Evolutionary conservation across 768 basidiomycete species (phyloP).

Genomic region (Tulasnella calospora): DNA sequence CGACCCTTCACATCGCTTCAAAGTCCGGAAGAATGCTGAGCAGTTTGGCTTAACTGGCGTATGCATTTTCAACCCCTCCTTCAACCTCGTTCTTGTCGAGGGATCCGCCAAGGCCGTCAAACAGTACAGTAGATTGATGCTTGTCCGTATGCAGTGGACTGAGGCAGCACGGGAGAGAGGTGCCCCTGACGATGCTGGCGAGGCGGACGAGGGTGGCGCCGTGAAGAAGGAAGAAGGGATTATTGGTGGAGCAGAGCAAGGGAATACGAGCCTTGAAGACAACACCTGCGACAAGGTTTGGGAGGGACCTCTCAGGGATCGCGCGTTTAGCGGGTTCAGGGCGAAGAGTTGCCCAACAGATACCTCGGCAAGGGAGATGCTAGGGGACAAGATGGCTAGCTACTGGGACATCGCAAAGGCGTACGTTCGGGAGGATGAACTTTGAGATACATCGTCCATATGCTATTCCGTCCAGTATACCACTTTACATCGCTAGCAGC

Average conservation of each 20-base stretch:
- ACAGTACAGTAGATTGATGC: constrained; percentile 82
- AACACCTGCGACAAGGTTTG: constrained; percentile 89
- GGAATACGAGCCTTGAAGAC: constrained; percentile 60
- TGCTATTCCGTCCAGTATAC: not conserved
- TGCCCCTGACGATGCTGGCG: constrained; percentile 64
- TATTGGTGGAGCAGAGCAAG: constrained; percentile 30
- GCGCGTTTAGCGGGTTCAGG: constrained; percentile 73
- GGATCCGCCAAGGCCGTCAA: constrained; percentile 81
- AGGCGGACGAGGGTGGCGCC: constrained; percentile 43
- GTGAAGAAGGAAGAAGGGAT: constrained; percentile 23
- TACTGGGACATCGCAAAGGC: constrained; percentile 96
- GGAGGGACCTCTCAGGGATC: constrained; percentile 84
- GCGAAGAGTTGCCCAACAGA: constrained; percentile 82
- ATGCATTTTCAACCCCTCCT: constrained; percentile 84
- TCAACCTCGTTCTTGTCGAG: constrained; percentile 90
- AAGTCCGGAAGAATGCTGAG: constrained; percentile 94
- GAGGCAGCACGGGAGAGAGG: constrained; percentile 78
- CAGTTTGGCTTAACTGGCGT: constrained; percentile 82
- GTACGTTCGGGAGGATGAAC: constrained; percentile 71
- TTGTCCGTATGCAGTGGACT: constrained; percentile 88
- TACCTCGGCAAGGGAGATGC: constrained; percentile 71
- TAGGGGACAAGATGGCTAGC: constrained; percentile 79
- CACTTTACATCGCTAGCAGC: not conserved
- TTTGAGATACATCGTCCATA: not conserved
- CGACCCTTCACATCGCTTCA: constrained; percentile 93